These are phyloP conservation scores for Martensiomyces pterosporus DNA, from an alignment of 192 early-diverging fungal species.

Conservation along the genomic window DNA sequence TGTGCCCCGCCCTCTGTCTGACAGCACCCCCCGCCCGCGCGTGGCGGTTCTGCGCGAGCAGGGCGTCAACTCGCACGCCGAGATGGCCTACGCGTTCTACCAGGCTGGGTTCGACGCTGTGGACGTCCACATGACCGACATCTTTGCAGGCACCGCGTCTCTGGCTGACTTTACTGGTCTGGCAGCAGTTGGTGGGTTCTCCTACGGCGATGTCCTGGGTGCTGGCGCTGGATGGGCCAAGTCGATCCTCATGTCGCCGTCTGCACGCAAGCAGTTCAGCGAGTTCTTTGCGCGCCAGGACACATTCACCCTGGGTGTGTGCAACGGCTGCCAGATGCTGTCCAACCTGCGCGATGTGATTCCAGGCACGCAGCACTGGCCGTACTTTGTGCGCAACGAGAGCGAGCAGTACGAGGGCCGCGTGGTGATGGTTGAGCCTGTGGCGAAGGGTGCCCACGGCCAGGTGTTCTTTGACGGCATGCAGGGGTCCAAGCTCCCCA, in stretches of 20 bases:
- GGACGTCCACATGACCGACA: slow-evolving; percentile 99
- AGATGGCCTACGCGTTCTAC: slow-evolving; percentile 94
- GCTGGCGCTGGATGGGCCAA: slow-evolving; percentile 99
- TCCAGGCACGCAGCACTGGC: slow-evolving; percentile 83
- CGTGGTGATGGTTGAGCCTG: slow-evolving; percentile 62
- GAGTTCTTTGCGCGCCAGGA: slow-evolving; percentile 79
- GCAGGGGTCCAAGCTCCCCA: slow-evolving; percentile 83
- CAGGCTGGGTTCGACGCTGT: slow-evolving; percentile 88
- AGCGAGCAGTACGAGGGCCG: slow-evolving; percentile 97
- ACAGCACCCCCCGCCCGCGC: slow-evolving; percentile 53
- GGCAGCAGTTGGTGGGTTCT: slow-evolving; percentile 96
- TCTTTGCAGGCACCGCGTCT: slow-evolving; percentile 60
- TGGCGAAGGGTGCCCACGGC: slow-evolving; percentile 9
- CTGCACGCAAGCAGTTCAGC: slow-evolving; percentile 67
- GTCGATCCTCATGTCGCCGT: slow-evolving; percentile 71
- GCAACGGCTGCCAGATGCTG: slow-evolving; percentile 99
- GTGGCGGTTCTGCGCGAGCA: slow-evolving; percentile 97
- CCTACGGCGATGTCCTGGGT: slow-evolving; percentile 97
- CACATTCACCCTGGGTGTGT: slow-evolving; percentile 95
- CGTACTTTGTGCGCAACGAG: slow-evolving; percentile 84
- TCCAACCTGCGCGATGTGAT: slow-evolving; percentile 80
- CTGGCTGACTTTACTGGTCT: slow-evolving; percentile 79
- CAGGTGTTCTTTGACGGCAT: slow-evolving; percentile 89
- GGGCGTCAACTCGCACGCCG: slow-evolving; percentile 92
- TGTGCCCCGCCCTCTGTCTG: slow-evolving; percentile 12